phyloP scores from a whole-genome alignment of 306 rosid species.

The Leucaena leucocephala region DNA sequence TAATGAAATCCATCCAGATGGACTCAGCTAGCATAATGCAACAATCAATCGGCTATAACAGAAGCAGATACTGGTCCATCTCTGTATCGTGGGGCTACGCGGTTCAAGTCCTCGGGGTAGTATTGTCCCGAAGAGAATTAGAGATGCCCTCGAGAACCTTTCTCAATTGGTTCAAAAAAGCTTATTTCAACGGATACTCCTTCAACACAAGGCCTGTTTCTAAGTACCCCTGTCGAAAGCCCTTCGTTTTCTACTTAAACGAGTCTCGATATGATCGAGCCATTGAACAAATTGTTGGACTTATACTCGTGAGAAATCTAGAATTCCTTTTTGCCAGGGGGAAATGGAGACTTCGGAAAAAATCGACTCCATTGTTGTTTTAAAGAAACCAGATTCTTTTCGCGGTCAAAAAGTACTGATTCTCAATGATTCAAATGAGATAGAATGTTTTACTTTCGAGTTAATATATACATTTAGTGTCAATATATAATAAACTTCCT shows the following conservation, averaged over 20 bases:
- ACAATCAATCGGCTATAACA: slow-evolving; percentile 90
- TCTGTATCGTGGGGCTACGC: slow-evolving; percentile 87
- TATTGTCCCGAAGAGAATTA: slow-evolving; percentile 76
- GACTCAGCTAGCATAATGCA: slow-evolving; percentile 86
- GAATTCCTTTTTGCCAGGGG: slow-evolving; percentile 63
- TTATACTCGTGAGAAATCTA: slow-evolving; percentile 42
- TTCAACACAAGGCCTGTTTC: slow-evolving; percentile 82
- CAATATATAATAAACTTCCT: slow-evolving; percentile 25
- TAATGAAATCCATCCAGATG: slow-evolving; percentile 56
- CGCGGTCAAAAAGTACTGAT: slow-evolving; percentile 78
- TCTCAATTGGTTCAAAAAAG: slow-evolving; percentile 76
- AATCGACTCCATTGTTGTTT: slow-evolving; percentile 56
- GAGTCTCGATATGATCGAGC: slow-evolving; percentile 43
- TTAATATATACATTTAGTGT: background rate
- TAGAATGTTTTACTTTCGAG: background rate
- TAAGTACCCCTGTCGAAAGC: slow-evolving; percentile 71
- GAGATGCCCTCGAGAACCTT: slow-evolving; percentile 89
- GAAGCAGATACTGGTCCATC: slow-evolving; percentile 68
- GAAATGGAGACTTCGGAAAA: slow-evolving; percentile 64
- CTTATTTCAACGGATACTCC: slow-evolving; percentile 83
- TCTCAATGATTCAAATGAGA: background rate
- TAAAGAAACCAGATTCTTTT: slow-evolving; percentile 67
- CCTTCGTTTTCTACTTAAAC: slow-evolving; percentile 62
- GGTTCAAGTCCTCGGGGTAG: slow-evolving; percentile 79
- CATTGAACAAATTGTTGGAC: slow-evolving; percentile 41